phyloP scores from a whole-genome alignment of 108 stramenopile genomes.

The Cyclotella baltica region DNA sequence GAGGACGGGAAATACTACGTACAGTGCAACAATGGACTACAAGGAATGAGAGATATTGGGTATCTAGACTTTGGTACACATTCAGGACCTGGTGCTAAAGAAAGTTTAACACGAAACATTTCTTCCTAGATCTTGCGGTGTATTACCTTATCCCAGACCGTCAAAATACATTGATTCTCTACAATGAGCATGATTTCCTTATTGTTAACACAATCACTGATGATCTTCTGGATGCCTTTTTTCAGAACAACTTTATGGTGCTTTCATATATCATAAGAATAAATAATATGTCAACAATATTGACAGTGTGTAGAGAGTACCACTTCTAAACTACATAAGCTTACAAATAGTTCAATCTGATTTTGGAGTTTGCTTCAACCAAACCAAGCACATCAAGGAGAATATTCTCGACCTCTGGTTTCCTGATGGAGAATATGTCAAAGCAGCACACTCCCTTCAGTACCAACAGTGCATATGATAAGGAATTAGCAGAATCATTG shows the following conservation, averaged over 20 bases:
- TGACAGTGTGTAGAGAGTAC: neutral
- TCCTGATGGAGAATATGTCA: neutral
- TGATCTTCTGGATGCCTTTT: neutral
- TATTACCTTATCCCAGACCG: too few species aligned
- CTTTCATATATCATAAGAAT: neutral
- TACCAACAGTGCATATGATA: neutral
- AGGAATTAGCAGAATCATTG: neutral
- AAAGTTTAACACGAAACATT: neutral
- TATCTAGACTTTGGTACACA: conserved; percentile 10
- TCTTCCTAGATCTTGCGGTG: neutral
- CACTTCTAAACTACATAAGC: conserved; percentile 16
- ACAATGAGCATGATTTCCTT: neutral
- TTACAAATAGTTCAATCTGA: conserved; percentile 5
- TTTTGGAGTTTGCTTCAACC: conserved; percentile 1
- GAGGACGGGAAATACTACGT: neutral
- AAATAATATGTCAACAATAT: neutral
- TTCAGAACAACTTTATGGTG: neutral
- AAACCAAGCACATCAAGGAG: conserved; percentile 15
- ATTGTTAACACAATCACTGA: neutral
- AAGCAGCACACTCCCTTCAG: conserved; percentile 20
- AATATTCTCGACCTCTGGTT: conserved; percentile 12
- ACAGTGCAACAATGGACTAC: conserved; percentile 4
- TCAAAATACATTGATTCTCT: too few species aligned
- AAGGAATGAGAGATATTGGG: conserved; percentile 19
- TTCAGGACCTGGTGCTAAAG: neutral